A percentile compares a stretch with the other conserved stretches of the same genome.
These are phyloP conservation scores for Vigna reflexopilosa DNA, from an alignment of 306 rosid genomes.

Conservation along the genomic window DNA sequence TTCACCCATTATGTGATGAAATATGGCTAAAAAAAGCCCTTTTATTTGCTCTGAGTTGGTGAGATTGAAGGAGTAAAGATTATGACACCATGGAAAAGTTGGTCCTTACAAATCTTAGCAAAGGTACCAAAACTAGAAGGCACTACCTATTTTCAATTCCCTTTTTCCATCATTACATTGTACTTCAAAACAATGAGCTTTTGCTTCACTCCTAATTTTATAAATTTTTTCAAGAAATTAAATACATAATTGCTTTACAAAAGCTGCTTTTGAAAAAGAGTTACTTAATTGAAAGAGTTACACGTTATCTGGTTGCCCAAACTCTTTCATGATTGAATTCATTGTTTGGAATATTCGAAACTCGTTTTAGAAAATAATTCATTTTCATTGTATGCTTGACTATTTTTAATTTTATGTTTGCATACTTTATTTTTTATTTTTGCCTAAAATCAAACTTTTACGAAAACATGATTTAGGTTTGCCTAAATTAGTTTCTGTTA, in stretches of 20 bases:
- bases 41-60: not conserved
- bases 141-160: not conserved
- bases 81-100: not conserved
- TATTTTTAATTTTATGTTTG: too few species aligned
- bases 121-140: not conserved
- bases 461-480: too few species aligned
- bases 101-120: not conserved
- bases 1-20: slow-evolving; percentile 18
- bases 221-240: not conserved
- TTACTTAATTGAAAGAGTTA: not conserved
- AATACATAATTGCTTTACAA: not conserved
- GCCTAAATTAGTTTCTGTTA: too few species aligned
- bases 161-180: not conserved
- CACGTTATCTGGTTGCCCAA: not conserved
- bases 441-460: too few species aligned
- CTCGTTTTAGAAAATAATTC: too few species aligned
- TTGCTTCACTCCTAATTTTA: not conserved
- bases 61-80: not conserved
- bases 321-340: not conserved
- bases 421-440: too few species aligned
- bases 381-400: too few species aligned
- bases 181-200: slow-evolving; percentile 4
- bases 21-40: not conserved
- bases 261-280: not conserved
- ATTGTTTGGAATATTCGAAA: too few species aligned